Evolutionary conservation across 176 grass and related monocot species (phyloP), one percentile per base, ranked within the genome.

Genomic region (Aegilops bicornis): DNA sequence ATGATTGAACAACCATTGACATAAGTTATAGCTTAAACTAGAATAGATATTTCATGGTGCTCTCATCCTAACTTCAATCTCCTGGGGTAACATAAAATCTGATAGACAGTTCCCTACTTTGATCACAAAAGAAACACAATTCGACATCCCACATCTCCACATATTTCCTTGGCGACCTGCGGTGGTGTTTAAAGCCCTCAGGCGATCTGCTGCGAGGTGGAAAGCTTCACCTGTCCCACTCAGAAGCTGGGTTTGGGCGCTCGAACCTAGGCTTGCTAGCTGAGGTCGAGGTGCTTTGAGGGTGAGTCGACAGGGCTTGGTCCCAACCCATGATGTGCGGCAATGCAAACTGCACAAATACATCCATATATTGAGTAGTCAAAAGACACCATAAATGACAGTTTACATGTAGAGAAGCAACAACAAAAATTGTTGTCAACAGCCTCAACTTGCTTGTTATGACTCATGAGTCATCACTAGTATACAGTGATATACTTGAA

Each of bases 241-340:
- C 95, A 0, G 87, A 85, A 82, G 87, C 85, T 16, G 90, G 89
- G 67, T 94, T 79, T 66, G 85, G 89, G 3, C 86, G 87, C 85
- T 87, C 88, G 48, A 76, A 50, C 72, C 61, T 74, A 22, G 80
- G 82, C 70, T 85, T 94, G 67, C 52, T 83, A 86, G 71, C 47
- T 83, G 64, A 31, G 27, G 73, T 4, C 5, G 39, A 60, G 11
- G 82, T 48, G 64, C 73, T 61, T 43, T 67, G 17, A 58, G 58
- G 84, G n/a, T 84, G 72, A 17, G 35, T 79, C 4, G 85, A 85
- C 20, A 94, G 63, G 47, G 71, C 88, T 61, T 91, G 95, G 33
- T 90, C 83, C 95, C 95, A 97, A 35, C 95, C 92, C 88, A 97
- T 91, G 75, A 97, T 94, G 42, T 90, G 86, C 13, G 95, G 95